These are phyloP conservation scores for Talaromyces sp. DNA, from an alignment of 2,329 filamentous ascomycete genomes.

Conservation along the genomic window DNA sequence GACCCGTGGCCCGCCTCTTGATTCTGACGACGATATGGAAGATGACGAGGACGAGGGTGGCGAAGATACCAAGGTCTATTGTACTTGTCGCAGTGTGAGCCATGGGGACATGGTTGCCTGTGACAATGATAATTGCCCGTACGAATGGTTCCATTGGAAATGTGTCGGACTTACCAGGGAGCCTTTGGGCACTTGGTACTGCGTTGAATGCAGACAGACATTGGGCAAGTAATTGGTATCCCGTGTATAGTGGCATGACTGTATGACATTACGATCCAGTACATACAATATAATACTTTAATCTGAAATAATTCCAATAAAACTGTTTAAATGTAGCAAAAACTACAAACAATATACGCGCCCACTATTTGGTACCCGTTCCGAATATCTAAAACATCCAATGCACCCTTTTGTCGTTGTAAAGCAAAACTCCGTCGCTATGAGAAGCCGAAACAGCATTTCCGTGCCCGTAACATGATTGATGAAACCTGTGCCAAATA, in stretches of 20 bases:
- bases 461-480: not conserved
- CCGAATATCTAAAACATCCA: not conserved
- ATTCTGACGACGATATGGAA: slow-evolving; percentile 38
- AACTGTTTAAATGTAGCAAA: not conserved
- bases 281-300: not conserved
- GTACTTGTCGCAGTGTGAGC: slow-evolving; percentile 60
- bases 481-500: not conserved
- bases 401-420: not conserved
- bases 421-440: slow-evolving; percentile 1
- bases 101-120: slow-evolving; percentile 65
- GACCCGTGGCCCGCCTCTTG: slow-evolving; percentile 8
- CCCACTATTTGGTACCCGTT: not conserved
- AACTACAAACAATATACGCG: not conserved
- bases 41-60: slow-evolving; percentile 47
- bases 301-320: not conserved
- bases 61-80: slow-evolving; percentile 59
- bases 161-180: slow-evolving; percentile 58
- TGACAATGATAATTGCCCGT: slow-evolving; percentile 59
- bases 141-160: slow-evolving; percentile 64
- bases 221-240: slow-evolving; percentile 26
- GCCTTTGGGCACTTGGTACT: slow-evolving; percentile 55
- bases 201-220: slow-evolving; percentile 45
- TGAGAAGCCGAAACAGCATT: slow-evolving; percentile 2
- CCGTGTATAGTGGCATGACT: not conserved
- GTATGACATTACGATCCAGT: not conserved